Base-by-base conservation (phyloP, 2,329 filamentous ascomycete species). In the Fusarium temperatum region DNA sequence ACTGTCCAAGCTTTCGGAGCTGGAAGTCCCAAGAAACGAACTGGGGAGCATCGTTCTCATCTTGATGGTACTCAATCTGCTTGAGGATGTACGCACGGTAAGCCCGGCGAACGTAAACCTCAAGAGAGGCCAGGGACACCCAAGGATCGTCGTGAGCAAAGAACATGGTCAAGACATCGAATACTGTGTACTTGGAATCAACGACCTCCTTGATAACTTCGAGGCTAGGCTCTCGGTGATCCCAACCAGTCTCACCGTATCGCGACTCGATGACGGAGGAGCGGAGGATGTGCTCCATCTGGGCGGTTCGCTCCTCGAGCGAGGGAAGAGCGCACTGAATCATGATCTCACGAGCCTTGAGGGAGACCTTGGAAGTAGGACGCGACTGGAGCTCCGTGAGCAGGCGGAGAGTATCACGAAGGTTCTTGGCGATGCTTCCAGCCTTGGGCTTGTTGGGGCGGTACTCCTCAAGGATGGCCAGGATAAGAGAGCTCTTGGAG, bases 251-350 rank as follows among this genome's bases (percentile, higher is more conserved):
- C 88, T 99, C 96, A 68, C 96, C 96, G 80, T 99, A 99, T 77
- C 94, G 92, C n/a, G 95, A 98, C 83, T 99, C 95, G 13, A 98
- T 91, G 28, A 99, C 96, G 1, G 96, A 96, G 32, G 96, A 98
- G 68, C 95, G 94, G 63, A 99, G 88, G 75, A 99, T 99, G 84
- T 98, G 96, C 87, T 98, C 96, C 96, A 99, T 98, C 86, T 99
- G 96, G 12, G 93, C 90, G 32, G 94, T 93, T 77, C 96, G 92
- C 88, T 99, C 96, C 83, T 98, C 96, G 26, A 99, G 88, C 7
- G 96, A 99, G 24, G 96, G 96, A 82, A 99, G 89, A 61, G 96
- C 95, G 81, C 95, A 98, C 84, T 98, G 96, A 74, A 99, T 99
- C 79, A 99, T 92, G 58, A 98, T 92, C 86, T 99, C 96, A 81